A percentile compares a stretch with the other conserved stretches of the same genome.
Evolutionary conservation across 2,329 filamentous ascomycete species (phyloP).

Genomic region (Xylariaceae sp.): DNA sequence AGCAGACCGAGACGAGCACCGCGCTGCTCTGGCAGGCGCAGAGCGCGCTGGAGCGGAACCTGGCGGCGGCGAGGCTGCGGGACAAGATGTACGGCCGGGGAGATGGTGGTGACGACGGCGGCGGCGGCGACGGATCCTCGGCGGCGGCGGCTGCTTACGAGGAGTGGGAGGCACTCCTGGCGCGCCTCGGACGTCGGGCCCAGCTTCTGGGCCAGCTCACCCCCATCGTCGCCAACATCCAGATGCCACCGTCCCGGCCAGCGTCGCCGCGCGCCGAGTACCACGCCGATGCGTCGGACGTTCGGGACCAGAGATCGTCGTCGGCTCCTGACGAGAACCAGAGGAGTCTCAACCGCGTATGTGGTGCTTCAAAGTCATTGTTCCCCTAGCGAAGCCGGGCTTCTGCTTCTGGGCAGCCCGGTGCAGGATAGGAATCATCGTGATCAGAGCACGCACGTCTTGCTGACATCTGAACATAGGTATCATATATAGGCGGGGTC

Average conservation of each 20-base stretch:
- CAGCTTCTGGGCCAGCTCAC: conserved; percentile 15
- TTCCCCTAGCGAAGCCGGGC: too few relatives aligned
- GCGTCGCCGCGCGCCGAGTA: too few relatives aligned
- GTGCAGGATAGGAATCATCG: too few relatives aligned
- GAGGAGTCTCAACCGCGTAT: conserved; percentile 38
- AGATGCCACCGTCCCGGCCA: conserved; percentile 3
- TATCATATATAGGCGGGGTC: conserved; percentile 41
- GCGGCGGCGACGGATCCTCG: too few relatives aligned
- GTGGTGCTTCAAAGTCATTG: too few relatives aligned
- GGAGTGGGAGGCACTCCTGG: conserved; percentile 26
- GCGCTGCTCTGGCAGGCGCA: conserved; percentile 24
- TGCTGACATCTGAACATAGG: too few relatives aligned
- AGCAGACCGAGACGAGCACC: conserved; percentile 6
- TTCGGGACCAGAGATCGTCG: too few relatives aligned
- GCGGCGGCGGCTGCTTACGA: too few relatives aligned
- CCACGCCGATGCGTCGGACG: not conserved
- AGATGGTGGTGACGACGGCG: too few relatives aligned
- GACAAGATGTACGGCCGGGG: conserved; percentile 1
- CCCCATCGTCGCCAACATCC: conserved; percentile 6
- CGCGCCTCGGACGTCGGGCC: conserved; percentile 21
- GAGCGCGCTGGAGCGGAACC: conserved; percentile 28
- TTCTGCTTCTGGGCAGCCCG: too few relatives aligned
- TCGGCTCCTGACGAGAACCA: conserved; percentile 26
- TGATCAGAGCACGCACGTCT: too few relatives aligned
- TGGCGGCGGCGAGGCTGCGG: conserved; percentile 13